phyloP scores from a whole-genome alignment of 495 filamentous ascomycete species.

The Hyphodiscus hymeniophilus region DNA sequence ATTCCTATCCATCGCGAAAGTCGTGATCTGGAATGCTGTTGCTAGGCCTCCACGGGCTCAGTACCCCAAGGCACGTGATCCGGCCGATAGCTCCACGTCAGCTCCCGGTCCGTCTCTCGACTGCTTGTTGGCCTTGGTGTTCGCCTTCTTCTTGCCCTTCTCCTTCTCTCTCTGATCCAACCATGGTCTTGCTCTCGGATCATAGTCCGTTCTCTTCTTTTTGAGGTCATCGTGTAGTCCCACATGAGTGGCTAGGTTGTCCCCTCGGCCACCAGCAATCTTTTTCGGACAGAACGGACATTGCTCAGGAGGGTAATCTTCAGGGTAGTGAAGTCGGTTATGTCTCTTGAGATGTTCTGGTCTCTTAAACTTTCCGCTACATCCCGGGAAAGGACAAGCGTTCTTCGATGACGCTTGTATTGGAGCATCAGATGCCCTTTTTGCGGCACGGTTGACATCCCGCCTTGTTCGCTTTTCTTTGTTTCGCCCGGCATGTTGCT shows the following conservation, averaged over 20 bases:
- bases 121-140: not conserved
- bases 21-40: not conserved
- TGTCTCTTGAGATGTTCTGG: constrained; percentile 61
- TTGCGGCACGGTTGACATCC: not conserved
- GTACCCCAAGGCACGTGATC: too few relatives aligned
- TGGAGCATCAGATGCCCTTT: too few relatives aligned
- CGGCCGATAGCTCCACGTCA: too few relatives aligned
- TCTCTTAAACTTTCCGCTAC: constrained; percentile 40
- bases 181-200: not conserved
- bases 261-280: too few relatives aligned
- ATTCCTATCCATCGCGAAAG: not conserved
- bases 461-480: constrained; percentile 1
- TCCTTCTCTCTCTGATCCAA: not conserved
- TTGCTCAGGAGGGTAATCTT: too few relatives aligned
- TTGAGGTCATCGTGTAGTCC: constrained; percentile 27
- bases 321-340: constrained; percentile 41
- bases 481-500: constrained; percentile 19
- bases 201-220: constrained; percentile 14
- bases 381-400: constrained; percentile 25
- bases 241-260: constrained; percentile 33
- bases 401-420: too few relatives aligned
- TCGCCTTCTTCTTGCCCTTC: not conserved
- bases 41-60: too few relatives aligned
- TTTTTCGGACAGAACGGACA: too few relatives aligned
- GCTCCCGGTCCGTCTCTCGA: too few relatives aligned